These are phyloP conservation scores for Sphagnum tenellum DNA, from an alignment of 225 moss, liverwort and hornwort genomes.

Conservation along the genomic window DNA sequence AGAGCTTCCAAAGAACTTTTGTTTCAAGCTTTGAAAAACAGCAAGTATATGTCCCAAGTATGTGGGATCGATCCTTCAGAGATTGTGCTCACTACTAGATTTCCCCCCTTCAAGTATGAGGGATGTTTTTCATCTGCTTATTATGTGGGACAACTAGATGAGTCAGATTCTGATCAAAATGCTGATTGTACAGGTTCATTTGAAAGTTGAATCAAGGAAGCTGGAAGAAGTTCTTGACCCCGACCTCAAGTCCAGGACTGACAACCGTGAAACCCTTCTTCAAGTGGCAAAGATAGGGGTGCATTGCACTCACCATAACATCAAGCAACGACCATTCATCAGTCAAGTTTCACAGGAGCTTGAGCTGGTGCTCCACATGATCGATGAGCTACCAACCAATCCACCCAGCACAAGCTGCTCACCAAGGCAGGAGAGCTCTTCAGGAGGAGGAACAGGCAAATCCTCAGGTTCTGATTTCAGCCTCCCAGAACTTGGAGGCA, in stretches of 20 bases:
- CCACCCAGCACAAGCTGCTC: slow-evolving; percentile 20
- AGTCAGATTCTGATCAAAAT: too few relatives aligned
- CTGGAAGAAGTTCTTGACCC: slow-evolving; percentile 60
- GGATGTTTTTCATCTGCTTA: too few relatives aligned
- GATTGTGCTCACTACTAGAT: too few relatives aligned
- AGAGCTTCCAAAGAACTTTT: too few relatives aligned
- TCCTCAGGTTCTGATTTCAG: slow-evolving; percentile 1
- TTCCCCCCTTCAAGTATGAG: too few relatives aligned
- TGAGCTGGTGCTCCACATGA: slow-evolving; percentile 38
- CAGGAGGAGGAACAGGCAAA: slow-evolving; percentile 4
- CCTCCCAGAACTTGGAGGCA: slow-evolving; percentile 1
- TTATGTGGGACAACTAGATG: too few relatives aligned
- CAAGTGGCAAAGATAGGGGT: slow-evolving; percentile 64
- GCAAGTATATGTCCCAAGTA: too few relatives aligned
- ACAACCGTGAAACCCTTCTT: slow-evolving; percentile 49
- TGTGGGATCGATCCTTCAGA: too few relatives aligned
- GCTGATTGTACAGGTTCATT: slow-evolving; percentile 13
- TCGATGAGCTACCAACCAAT: slow-evolving; percentile 28
- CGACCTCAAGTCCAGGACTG: slow-evolving; percentile 34
- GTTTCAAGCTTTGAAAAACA: too few relatives aligned
- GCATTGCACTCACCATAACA: slow-evolving; percentile 50
- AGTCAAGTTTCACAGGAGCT: slow-evolving; percentile 46
- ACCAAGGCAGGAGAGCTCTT: slow-evolving; percentile 2
- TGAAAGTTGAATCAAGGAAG: slow-evolving; percentile 18
- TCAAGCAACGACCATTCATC: slow-evolving; percentile 46